A percentile compares a stretch with the other conserved stretches of the same genome.
These are phyloP conservation scores for Crithidia expoeki DNA, from an alignment of 208 protist species.

Conservation along the genomic window DNA sequence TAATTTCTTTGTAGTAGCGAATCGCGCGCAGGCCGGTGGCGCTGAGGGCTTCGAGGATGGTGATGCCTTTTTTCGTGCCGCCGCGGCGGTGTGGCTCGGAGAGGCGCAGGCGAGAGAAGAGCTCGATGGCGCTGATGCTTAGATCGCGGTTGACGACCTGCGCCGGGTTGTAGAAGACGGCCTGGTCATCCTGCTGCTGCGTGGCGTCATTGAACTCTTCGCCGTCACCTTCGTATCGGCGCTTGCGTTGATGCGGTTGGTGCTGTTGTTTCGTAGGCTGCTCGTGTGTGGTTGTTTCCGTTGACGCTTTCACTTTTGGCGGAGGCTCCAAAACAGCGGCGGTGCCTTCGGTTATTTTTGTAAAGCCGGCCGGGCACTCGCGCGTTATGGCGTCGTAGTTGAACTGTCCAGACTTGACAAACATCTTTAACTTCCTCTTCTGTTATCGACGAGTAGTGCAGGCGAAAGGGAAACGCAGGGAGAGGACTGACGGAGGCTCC, in stretches of 20 bases:
- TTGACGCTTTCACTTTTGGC: conserved; percentile 31
- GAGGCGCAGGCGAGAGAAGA: conserved; percentile 69
- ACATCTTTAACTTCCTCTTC: no score
- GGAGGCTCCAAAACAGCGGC: conserved; percentile 81
- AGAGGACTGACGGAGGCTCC: no score
- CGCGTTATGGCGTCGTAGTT: conserved; percentile 54
- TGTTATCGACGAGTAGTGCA: no score
- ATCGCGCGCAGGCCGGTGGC: conserved; percentile 98
- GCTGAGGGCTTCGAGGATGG: conserved; percentile 97
- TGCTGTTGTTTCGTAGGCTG: background rate
- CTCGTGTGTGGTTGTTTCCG: background rate
- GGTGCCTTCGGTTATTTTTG: conserved; percentile 77
- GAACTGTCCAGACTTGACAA: conserved; percentile 69
- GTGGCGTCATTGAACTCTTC: background rate
- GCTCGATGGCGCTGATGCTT: conserved; percentile 93
- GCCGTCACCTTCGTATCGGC: background rate
- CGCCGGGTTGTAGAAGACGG: conserved; percentile 98
- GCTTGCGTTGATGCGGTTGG: background rate
- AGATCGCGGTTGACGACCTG: conserved; percentile 99
- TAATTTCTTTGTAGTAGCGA: conserved; percentile 98
- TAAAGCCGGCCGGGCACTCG: conserved; percentile 61
- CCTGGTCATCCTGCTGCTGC: conserved; percentile 52
- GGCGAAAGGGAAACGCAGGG: no score
- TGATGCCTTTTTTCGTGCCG: conserved; percentile 81
- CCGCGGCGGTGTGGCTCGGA: conserved; percentile 64